Evolutionary conservation across 306 rosid species (phyloP).

Genomic region (Neltuma alba): DNA sequence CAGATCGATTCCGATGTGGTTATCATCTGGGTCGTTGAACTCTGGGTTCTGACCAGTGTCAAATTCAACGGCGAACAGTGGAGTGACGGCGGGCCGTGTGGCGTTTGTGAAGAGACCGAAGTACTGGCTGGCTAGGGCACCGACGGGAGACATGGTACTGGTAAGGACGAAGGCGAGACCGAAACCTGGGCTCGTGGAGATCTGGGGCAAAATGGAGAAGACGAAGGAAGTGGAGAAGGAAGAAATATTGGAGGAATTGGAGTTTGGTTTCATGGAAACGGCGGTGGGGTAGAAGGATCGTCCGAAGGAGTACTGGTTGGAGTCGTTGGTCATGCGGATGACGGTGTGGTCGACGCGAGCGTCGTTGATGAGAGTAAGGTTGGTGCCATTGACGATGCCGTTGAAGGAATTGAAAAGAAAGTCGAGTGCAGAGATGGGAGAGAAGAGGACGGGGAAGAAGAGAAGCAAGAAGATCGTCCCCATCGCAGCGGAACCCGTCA

Average conservation of each 20-base stretch:
- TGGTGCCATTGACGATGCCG: slow-evolving; percentile 43
- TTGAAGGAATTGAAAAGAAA: slow-evolving; percentile 71
- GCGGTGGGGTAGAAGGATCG: slow-evolving; percentile 59
- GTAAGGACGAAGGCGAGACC: slow-evolving; percentile 62
- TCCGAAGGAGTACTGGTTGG: slow-evolving; percentile 60
- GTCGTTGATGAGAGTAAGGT: slow-evolving; percentile 66
- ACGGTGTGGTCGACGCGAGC: slow-evolving; percentile 55
- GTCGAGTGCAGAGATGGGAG: slow-evolving; percentile 46
- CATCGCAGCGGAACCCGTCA: slow-evolving; percentile 39
- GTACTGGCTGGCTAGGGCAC: slow-evolving; percentile 75
- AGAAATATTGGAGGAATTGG: slow-evolving; percentile 12
- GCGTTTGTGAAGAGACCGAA: slow-evolving; percentile 79
- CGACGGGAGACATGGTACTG: slow-evolving; percentile 67
- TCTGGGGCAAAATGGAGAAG: too few species aligned
- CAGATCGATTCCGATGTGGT: slow-evolving; percentile 84
- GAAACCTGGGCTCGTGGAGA: too few species aligned
- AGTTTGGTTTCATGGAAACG: slow-evolving; percentile 33
- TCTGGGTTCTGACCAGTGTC: slow-evolving; percentile 85
- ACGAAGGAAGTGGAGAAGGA: too few species aligned
- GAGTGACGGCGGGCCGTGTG: slow-evolving; percentile 42
- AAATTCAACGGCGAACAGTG: slow-evolving; percentile 82
- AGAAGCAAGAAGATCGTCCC: background rate
- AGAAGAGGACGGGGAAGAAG: slow-evolving; percentile 12
- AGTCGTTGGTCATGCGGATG: slow-evolving; percentile 78
- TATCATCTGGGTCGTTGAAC: slow-evolving; percentile 70